Evolutionary conservation across 352 stramenopile genomes (phyloP).

Genomic region (Phytophthora citrophthora): DNA sequence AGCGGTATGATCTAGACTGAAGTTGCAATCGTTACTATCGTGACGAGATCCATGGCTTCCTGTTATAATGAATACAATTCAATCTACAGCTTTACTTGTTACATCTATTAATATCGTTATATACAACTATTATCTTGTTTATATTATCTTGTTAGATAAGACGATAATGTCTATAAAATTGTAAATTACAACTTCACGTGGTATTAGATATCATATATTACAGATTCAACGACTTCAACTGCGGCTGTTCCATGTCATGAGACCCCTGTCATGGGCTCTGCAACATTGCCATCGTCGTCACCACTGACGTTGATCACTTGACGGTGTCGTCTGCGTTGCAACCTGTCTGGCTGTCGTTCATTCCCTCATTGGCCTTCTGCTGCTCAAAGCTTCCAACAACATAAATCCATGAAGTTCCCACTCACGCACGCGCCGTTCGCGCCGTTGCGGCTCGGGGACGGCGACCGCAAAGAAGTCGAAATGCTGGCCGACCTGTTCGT

Average conservation of each 20-base stretch:
- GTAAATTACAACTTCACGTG: no score
- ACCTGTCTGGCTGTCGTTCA: slow-evolving; percentile 2
- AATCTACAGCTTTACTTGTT: no score
- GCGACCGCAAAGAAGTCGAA: slow-evolving; percentile 27
- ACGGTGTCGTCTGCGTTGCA: not conserved
- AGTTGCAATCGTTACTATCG: slow-evolving; percentile 9
- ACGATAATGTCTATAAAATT: no score
- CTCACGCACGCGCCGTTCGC: slow-evolving; percentile 38
- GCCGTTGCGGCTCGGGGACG: slow-evolving; percentile 28
- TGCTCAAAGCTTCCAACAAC: slow-evolving; percentile 1
- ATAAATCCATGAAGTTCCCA: slow-evolving; percentile 35
- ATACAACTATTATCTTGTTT: no score
- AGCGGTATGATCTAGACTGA: not conserved
- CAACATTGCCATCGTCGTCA: slow-evolving; percentile 22
- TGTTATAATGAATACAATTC: no score
- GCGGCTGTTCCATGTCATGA: slow-evolving; percentile 21
- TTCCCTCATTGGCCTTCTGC: slow-evolving; percentile 15
- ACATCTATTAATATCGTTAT: no score
- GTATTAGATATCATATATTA: not conserved
- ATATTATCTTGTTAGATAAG: no score
- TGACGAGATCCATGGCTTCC: slow-evolving; percentile 10
- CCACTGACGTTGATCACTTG: slow-evolving; percentile 10
- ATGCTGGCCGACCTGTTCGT: slow-evolving; percentile 44
- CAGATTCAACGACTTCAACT: slow-evolving; percentile 12
- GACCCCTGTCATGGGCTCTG: slow-evolving; percentile 12